Evolutionary conservation across 495 filamentous ascomycete genomes (phyloP), one percentile per base, ranked within the genome.

Genomic region (Clohesyomyces aquaticus): DNA sequence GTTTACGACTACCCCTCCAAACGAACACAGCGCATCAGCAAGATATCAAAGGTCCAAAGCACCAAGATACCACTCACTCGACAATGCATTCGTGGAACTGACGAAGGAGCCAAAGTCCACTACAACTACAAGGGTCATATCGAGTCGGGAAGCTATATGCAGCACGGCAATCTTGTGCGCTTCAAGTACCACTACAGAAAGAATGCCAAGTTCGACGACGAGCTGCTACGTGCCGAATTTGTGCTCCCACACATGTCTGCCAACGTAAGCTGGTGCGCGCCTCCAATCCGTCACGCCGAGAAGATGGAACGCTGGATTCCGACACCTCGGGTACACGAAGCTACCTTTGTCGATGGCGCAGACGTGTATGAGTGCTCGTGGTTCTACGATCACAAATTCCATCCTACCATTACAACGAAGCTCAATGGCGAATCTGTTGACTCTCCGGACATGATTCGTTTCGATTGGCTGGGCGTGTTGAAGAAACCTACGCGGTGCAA

Each of bases 371-470:
- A 83, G 54, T 76, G 78, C 55, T 78, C 74, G 23, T 86, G 83
- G 83, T 63, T 79, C 6, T 87, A 87, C 55, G 82, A 86, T 59
- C 84, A 87, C 71, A 84, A 85, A 70, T 85, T 82, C 69, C 82
- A 85, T 68, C 83, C 84, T 10, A 80, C 77, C 2, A 84, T 87
- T 32, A 74, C 79, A 49, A 85, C 83, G 8, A 85, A 78, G 25
- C 75, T 85, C 27, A 85, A 87, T 51, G 83, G 81, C 11, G 72
- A 80, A 59, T 74, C 75, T 43, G 73, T 83, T 1, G 77, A 80
- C 54, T 86, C 84, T 1, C 84, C 84, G n/a, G 75, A 80, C 11
- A 83, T 86, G 78, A 84, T 87, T 55, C 77, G 79, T 50, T 74
- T 81, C 50, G 84, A 87, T 69, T 81, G 77, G 69, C 71, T 87